Base-by-base conservation (phyloP, 352 stramenopile genomes). In the Ophiocytium majus region DNA sequence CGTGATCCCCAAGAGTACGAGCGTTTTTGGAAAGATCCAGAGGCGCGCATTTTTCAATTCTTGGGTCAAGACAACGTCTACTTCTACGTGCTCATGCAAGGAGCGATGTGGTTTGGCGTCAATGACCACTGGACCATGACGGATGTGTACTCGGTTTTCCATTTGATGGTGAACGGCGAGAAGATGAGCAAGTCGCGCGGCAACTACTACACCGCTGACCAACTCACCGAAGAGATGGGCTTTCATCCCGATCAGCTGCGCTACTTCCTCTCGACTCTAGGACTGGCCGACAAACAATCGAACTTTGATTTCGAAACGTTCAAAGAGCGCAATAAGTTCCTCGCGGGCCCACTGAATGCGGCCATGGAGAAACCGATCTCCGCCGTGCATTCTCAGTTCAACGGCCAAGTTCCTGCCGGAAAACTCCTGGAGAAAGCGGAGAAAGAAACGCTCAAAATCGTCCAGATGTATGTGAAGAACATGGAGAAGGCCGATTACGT, bases 301-400 rank as follows among this genome's bases (percentile, higher is more conserved):
- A 71, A 71, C 28, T 71, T 71, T 71, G 57, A 71, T 71, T 71
- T 71, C 57, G 57, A 71, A 71, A 71, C 57, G 57, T 71, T 71
- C 57, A 71, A 28, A 71, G 57, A 71, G 28, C 23, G 57, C 23
- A 71, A 71, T 28, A 71, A 71, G 28, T 71, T 71, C 57, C 57
- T 71, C 57, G 57, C 57, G 57, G 57, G 57, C 28, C 57, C 57
- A 71, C 23, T 71, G 57, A 71, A 71, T 71, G 57, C 57, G 57
- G 57, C 57, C 23, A 71, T 71, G 23, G 57, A 71, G 28, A 71
- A 71, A 28, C 57, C 57, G 57, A 71, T 71, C 57, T 71, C 57
- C 23, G 57, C 57, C 28, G 57, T 28, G 57, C 57, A 71, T 28
- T 23, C 57, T 71, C 57, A 71, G 23, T 71, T 23, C 57, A 28